These are phyloP conservation scores for Monocercomonoides exilis DNA, from an alignment of 78 protist species.

Conservation along the genomic window DNA sequence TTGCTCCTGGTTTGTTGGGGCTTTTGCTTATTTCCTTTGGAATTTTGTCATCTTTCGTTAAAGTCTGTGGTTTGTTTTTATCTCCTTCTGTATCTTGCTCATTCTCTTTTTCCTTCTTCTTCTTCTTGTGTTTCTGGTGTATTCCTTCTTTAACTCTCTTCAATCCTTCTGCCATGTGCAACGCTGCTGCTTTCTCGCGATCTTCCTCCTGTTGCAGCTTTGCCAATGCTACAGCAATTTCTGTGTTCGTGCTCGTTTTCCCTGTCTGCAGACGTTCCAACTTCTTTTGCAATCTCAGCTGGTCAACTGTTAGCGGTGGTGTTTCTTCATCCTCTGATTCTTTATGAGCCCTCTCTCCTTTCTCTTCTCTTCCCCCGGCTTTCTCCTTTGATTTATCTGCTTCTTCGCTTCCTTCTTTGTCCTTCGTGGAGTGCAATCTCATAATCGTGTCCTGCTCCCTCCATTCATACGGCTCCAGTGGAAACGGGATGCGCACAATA, in stretches of 20 bases:
- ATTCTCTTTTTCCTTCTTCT: no score
- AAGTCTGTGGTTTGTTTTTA: no score
- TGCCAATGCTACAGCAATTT: not conserved
- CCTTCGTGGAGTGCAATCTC: not conserved
- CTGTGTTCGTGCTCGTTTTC: not conserved
- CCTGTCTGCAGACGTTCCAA: not conserved
- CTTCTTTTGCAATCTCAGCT: not conserved
- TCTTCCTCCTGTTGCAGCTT: not conserved
- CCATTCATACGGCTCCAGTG: not conserved
- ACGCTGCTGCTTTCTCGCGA: not conserved
- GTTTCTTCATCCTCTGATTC: no score
- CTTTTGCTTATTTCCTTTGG: no score
- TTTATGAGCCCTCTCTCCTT: no score
- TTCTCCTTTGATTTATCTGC: no score
- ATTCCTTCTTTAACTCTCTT: not conserved
- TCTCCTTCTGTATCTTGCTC: no score
- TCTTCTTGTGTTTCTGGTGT: not conserved
- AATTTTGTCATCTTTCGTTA: no score
- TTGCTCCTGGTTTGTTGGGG: not conserved
- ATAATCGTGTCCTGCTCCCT: no score
- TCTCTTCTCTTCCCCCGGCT: no score
- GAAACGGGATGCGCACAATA: not conserved
- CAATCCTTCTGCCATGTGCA: not conserved
- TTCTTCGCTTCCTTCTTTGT: no score
- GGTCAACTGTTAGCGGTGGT: no score